A percentile compares a stretch with the other conserved stretches of the same genome.
Conservation (phyloP, 345 rosid species). For the Viola odorata region DNA sequence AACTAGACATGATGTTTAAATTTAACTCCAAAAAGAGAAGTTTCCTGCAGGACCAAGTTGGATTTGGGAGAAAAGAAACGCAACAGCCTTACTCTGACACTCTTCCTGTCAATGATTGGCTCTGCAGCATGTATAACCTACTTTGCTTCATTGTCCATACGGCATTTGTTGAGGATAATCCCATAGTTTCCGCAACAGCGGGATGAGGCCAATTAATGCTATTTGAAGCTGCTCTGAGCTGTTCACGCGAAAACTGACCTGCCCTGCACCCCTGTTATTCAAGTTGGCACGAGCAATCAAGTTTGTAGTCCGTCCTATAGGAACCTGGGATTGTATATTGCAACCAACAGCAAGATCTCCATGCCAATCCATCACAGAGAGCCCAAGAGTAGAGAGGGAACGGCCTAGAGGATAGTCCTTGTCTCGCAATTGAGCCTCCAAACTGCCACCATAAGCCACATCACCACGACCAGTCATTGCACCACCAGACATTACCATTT, state of each 20-base stretch:
- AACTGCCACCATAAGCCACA: slow-evolving; percentile 84
- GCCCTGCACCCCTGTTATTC: slow-evolving; percentile 90
- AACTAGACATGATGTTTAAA: neutral
- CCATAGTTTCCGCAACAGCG: slow-evolving; percentile 62
- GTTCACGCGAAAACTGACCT: slow-evolving; percentile 64
- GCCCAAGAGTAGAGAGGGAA: slow-evolving; percentile 67
- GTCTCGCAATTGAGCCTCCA: slow-evolving; percentile 84
- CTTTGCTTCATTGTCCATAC: slow-evolving; percentile 61
- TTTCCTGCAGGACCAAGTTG: no score
- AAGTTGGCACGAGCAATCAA: slow-evolving; percentile 74
- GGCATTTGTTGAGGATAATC: slow-evolving; percentile 48
- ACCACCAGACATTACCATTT: slow-evolving; percentile 75
- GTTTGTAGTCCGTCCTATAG: slow-evolving; percentile 70
- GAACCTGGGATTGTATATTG: slow-evolving; percentile 79
- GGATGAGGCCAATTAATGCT: slow-evolving; percentile 63
- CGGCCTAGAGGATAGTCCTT: slow-evolving; percentile 81
- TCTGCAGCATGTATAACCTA: slow-evolving; percentile 26
- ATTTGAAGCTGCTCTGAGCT: slow-evolving; percentile 93
- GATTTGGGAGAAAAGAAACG: neutral
- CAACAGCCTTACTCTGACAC: slow-evolving; percentile 18
- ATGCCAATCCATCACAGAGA: slow-evolving; percentile 96
- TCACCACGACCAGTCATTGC: slow-evolving; percentile 82
- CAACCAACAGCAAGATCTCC: slow-evolving; percentile 94
- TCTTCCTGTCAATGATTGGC: slow-evolving; percentile 24
- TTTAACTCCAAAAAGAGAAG: neutral